Percentiles rank a stretch among this genome's conserved stretches.
phyloP scores from a whole-genome alignment of 1,139 yeast genomes.

The Sugiyamaella japonica region DNA sequence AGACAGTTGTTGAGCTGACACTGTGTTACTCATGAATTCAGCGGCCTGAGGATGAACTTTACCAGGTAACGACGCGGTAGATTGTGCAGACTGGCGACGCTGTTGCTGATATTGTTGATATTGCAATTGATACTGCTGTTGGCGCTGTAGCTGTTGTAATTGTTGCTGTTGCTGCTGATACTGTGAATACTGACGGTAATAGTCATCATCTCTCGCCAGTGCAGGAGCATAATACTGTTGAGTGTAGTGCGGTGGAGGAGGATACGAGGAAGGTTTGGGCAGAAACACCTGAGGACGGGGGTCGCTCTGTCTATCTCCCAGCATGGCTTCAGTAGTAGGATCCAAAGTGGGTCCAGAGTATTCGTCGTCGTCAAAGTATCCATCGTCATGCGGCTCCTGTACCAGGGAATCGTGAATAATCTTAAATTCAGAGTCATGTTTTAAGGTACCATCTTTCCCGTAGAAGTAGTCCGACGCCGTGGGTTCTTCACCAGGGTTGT shows the following conservation, averaged over 20 bases:
- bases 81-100: background rate
- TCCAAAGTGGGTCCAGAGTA: background rate
- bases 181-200: background rate
- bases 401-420: constrained; percentile 32
- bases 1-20: constrained; percentile 7
- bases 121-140: constrained; percentile 6
- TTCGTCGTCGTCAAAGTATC: constrained; percentile 15
- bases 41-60: constrained; percentile 15
- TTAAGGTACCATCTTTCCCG: constrained; percentile 28
- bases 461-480: constrained; percentile 20
- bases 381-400: constrained; percentile 20
- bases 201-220: too few species aligned
- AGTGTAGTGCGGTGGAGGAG: too few species aligned
- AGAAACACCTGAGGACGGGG: constrained; percentile 13
- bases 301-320: constrained; percentile 2
- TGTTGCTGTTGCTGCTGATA: constrained; percentile 2
- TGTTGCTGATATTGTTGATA: constrained; percentile 13
- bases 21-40: constrained; percentile 13
- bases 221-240: too few species aligned
- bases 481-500: constrained; percentile 19
- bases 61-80: too few species aligned
- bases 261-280: constrained; percentile 2
- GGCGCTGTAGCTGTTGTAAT: constrained; percentile 14
- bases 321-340: constrained; percentile 3
- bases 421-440: constrained; percentile 31